Percentiles rank a stretch among this genome's conserved stretches.
Evolutionary conservation across 257 asterid genomes (phyloP).

Genomic region (Cordia subcordata): DNA sequence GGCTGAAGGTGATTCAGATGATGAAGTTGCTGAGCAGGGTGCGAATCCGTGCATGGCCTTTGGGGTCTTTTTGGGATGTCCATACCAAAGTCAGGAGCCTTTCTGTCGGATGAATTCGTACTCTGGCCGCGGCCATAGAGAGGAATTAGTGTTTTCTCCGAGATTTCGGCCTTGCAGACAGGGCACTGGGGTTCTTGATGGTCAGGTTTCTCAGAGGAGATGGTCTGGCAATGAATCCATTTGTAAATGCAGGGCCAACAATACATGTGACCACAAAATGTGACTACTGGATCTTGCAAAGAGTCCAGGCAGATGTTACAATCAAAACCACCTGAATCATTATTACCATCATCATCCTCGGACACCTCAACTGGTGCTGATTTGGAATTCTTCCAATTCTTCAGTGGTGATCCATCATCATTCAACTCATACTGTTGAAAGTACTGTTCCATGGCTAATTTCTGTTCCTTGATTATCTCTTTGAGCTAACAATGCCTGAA

Average conservation of each 20-base stretch:
- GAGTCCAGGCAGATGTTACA: constrained; percentile 74
- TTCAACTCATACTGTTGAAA: constrained; percentile 20
- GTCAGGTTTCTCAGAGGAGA: constrained; percentile 22
- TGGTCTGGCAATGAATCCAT: constrained; percentile 47
- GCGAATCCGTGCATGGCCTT: constrained; percentile 25
- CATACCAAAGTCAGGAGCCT: constrained; percentile 22
- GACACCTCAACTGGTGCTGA: constrained; percentile 17
- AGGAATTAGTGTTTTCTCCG: constrained; percentile 55
- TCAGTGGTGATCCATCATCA: constrained; percentile 17
- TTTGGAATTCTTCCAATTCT: constrained; percentile 25
- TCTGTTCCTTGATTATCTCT: not conserved
- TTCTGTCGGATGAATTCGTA: constrained; percentile 21
- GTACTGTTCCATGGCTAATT: constrained; percentile 34
- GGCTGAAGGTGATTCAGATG: constrained; percentile 23
- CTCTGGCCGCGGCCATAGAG: constrained; percentile 65
- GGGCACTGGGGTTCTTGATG: constrained; percentile 59
- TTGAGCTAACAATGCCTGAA: constrained; percentile 11
- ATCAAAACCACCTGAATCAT: constrained; percentile 46
- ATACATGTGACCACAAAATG: constrained; percentile 84
- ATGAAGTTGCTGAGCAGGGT: constrained; percentile 28
- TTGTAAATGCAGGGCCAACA: constrained; percentile 90
- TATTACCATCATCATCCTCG: constrained; percentile 29
- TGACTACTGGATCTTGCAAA: constrained; percentile 72
- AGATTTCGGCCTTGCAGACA: constrained; percentile 60
- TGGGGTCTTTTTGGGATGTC: constrained; percentile 59